A percentile compares a stretch with the other conserved stretches of the same genome.
Conservation (phyloP, 2,329 filamentous ascomycete genomes). For the Phyllachora maydis region DNA sequence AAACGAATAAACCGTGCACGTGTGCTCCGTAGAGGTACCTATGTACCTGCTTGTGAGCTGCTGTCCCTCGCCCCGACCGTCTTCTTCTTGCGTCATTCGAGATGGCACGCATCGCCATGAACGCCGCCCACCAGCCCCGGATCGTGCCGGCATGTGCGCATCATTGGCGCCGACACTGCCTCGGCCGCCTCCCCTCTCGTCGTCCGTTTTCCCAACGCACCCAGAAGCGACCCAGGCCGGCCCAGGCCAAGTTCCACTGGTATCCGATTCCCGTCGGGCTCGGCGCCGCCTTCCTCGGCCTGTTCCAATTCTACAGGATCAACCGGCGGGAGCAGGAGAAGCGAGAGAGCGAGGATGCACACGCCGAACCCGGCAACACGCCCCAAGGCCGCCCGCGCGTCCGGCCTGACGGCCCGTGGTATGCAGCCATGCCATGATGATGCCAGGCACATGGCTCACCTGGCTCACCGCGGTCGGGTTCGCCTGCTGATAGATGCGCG, state of each 20-base stretch:
- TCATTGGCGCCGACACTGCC: no score
- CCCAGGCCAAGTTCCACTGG: conserved; percentile 52
- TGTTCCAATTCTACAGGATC: conserved; percentile 68
- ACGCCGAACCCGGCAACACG: conserved; percentile 26
- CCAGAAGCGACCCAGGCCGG: conserved; percentile 21
- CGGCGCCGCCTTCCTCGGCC: conserved; percentile 66
- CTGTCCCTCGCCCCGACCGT: no score
- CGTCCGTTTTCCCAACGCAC: conserved; percentile 18
- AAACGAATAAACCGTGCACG: no score
- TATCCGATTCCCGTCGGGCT: conserved; percentile 76
- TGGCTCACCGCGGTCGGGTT: conserved; percentile 1
- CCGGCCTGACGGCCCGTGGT: conserved; percentile 71
- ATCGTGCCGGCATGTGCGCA: no score
- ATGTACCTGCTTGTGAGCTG: no score
- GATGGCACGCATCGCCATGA: no score
- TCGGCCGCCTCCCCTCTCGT: no score
- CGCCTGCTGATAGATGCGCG: conserved; percentile 5
- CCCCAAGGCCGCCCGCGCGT: no score
- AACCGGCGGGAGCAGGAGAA: conserved; percentile 32
- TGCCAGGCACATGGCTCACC: no score
- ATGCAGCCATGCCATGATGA: conserved; percentile 6
- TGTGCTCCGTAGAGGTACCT: no score
- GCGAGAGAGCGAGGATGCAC: conserved; percentile 17
- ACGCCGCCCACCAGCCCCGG: no score
- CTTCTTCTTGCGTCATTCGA: no score